Percentiles rank a stretch among this genome's conserved stretches.
Conservation (phyloP, 495 filamentous ascomycete species). For the Tuber brumale region DNA sequence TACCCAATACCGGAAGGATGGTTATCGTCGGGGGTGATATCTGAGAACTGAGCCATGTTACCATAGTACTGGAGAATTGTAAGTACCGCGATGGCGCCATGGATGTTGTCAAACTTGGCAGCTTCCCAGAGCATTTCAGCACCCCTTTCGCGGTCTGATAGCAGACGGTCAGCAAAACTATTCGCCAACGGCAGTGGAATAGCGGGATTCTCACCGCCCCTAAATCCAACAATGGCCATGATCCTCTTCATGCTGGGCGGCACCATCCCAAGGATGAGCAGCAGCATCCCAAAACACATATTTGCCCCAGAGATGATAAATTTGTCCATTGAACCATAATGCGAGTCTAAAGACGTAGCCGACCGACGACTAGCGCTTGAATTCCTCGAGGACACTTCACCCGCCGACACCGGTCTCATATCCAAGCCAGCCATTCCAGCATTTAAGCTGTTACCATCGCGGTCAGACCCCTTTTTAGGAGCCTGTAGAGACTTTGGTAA, state of each 20-base stretch:
- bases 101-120: slow-evolving; percentile 77
- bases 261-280: slow-evolving; percentile 80
- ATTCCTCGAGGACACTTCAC: background rate
- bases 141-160: slow-evolving; percentile 67
- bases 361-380: background rate
- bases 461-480: background rate
- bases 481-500: slow-evolving; percentile 22
- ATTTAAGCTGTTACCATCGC: background rate
- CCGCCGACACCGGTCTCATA: slow-evolving; percentile 8
- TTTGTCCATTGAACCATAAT: slow-evolving; percentile 49
- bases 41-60: slow-evolving; percentile 72
- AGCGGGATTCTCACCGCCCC: slow-evolving; percentile 48
- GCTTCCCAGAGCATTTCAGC: slow-evolving; percentile 87
- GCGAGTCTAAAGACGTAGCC: background rate
- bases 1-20: slow-evolving; percentile 57
- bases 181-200: background rate
- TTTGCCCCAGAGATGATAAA: slow-evolving; percentile 84
- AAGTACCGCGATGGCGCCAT: slow-evolving; percentile 81
- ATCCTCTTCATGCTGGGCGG: slow-evolving; percentile 81
- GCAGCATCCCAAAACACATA: slow-evolving; percentile 80
- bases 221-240: slow-evolving; percentile 83
- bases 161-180: background rate
- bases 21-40: slow-evolving; percentile 66
- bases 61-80: slow-evolving; percentile 82
- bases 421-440: slow-evolving; percentile 18